These are phyloP conservation scores for Filobasidium wieringae DNA, from an alignment of 768 basidiomycete species.

Conservation along the genomic window DNA sequence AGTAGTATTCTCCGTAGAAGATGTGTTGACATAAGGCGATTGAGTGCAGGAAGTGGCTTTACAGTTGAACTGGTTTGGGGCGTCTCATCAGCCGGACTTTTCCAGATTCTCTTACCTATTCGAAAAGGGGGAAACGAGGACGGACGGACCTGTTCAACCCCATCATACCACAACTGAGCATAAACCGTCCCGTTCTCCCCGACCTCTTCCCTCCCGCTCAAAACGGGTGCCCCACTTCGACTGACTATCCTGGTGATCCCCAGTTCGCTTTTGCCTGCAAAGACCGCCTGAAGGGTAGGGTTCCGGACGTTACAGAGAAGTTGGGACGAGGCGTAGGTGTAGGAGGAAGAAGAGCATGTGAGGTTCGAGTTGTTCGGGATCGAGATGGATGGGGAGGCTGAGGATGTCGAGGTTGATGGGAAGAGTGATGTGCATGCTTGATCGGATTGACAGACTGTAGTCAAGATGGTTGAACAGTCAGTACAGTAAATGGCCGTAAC, in stretches of 20 bases:
- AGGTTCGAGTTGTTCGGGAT: conserved; percentile 50
- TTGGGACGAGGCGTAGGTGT: conserved; percentile 65
- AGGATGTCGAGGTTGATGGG: conserved; percentile 45
- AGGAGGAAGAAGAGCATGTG: conserved; percentile 57
- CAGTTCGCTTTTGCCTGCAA: conserved; percentile 56
- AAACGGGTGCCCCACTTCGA: conserved; percentile 52
- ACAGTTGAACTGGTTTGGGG: conserved; percentile 82
- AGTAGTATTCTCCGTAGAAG: too few relatives aligned
- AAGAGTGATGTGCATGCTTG: conserved; percentile 51
- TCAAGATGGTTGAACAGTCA: background rate
- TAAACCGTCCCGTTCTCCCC: conserved; percentile 22
- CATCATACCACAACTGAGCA: conserved; percentile 37
- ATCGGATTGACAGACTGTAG: conserved; percentile 54
- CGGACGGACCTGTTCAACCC: conserved; percentile 20
- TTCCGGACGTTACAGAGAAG: conserved; percentile 77
- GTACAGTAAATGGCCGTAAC: background rate
- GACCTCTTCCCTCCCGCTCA: conserved; percentile 5
- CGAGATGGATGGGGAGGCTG: conserved; percentile 4
- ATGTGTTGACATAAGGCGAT: conserved; percentile 27
- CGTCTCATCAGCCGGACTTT: conserved; percentile 50
- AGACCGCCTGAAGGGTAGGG: conserved; percentile 67
- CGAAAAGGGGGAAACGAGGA: background rate
- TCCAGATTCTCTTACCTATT: background rate
- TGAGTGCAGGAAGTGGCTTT: conserved; percentile 60
- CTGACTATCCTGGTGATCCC: conserved; percentile 69